Conservation (phyloP, 2,329 filamentous ascomycete genomes). For the Cladophialophora yegresii region DNA sequence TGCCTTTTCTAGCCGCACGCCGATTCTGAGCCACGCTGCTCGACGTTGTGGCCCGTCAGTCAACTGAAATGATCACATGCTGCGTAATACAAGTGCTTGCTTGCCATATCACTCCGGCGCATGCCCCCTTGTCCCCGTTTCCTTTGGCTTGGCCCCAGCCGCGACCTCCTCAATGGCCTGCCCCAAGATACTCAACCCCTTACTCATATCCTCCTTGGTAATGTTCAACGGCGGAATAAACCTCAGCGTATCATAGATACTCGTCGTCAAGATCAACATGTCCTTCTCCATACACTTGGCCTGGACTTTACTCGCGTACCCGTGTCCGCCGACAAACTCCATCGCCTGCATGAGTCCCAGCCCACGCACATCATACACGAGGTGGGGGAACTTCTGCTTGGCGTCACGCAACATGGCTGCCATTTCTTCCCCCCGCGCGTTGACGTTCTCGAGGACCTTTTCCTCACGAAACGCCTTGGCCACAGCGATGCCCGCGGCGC, state of each 20-base stretch:
- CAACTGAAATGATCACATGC: background rate
- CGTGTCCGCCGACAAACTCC: constrained; percentile 43
- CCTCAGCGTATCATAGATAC: constrained; percentile 46
- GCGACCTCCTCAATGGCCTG: constrained; percentile 44
- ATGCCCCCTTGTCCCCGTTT: constrained; percentile 31
- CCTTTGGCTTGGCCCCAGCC: constrained; percentile 31
- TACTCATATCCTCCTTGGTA: constrained; percentile 44
- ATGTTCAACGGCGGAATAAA: constrained; percentile 47
- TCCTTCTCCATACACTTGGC: constrained; percentile 45
- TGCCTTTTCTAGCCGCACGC: background rate
- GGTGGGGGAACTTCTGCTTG: constrained; percentile 38
- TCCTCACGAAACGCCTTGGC: constrained; percentile 44
- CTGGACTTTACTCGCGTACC: constrained; percentile 44
- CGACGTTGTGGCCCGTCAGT: background rate
- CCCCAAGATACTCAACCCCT: constrained; percentile 43
- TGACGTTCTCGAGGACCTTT: constrained; percentile 43
- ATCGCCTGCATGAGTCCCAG: constrained; percentile 46
- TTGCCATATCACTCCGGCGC: constrained; percentile 21
- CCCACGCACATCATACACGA: constrained; percentile 45
- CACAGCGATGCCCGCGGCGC: constrained; percentile 43
- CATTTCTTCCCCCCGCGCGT: constrained; percentile 39
- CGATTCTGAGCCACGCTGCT: background rate
- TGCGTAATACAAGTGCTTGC: background rate
- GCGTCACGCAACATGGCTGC: constrained; percentile 37
- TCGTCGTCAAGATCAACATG: constrained; percentile 46